Base-by-base conservation (phyloP, 2,329 filamentous ascomycete species). In the Nakataea oryzae region DNA sequence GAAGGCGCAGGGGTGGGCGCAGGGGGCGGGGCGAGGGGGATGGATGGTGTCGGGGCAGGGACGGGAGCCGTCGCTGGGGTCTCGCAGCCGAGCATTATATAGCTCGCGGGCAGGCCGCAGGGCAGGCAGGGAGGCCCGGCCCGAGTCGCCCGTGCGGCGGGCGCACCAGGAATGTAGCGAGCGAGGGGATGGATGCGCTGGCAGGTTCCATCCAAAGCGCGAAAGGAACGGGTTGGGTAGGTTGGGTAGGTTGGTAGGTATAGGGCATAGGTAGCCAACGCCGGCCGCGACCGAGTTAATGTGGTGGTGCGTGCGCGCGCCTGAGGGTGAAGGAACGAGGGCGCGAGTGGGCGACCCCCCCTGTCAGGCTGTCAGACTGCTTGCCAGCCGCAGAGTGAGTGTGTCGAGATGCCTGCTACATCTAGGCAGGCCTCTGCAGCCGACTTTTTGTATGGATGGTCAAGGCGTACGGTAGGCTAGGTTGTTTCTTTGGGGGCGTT, bases 31-130 rank as follows among this genome's bases (percentile, higher is more conserved):
- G 57, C 57, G 30, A 58, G 30, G 14, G 14, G 11, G 27, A 12
- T 30, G n/a, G 57, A 21, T 26, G 57, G 30, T 47, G 30, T 58
- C 9, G 30, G 34, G 57, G 30, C 57, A 34, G 30, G 41, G 13
- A 41, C 24, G 58, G 41, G n/a, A 3, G 58, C 17, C 24, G 32
- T 30, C 41, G 34, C 28, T 50, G 58, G 58, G 32, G 34, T 60
- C 34, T 60, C 41, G 58, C 41, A 60, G 58, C 41, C 54, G 58
- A 60, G 41, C 58, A 60, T 60, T 27, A 41, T 60, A 60, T 54
- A 60, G 58, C 21, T 27, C 24, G 17, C 41, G 3, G 7, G 34
- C 30, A 47, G 34, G 34, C 34, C 34, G 34, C 34, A 47, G 41
- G 8, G 21, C 41, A 50, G 41, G 41, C 21, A 50, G 41, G 41